These are phyloP conservation scores for Penicillium waksmanii DNA, from an alignment of 495 filamentous ascomycete genomes.

Conservation along the genomic window DNA sequence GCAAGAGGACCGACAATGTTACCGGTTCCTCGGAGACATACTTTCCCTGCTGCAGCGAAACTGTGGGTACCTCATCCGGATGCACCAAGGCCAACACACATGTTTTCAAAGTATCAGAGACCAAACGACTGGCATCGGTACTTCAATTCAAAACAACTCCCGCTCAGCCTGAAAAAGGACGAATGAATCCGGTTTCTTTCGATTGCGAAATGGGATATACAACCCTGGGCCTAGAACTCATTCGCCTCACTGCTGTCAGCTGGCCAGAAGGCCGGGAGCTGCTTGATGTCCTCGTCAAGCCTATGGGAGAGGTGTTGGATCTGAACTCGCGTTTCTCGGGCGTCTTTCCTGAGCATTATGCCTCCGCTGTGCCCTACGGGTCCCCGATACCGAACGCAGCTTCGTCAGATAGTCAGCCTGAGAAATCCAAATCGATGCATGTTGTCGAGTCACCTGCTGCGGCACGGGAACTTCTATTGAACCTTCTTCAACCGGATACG, in stretches of 20 bases:
- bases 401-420: background rate
- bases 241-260: constrained; percentile 82
- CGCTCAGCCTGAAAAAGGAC: constrained; percentile 47
- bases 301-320: constrained; percentile 82
- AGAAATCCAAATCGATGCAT: constrained; percentile 47
- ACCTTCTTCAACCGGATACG: constrained; percentile 69
- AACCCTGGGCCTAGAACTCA: constrained; percentile 79
- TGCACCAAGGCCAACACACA: constrained; percentile 72
- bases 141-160: constrained; percentile 83
- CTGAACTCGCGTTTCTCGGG: constrained; percentile 91
- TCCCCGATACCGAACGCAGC: constrained; percentile 10
- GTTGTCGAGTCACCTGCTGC: constrained; percentile 71
- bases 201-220: constrained; percentile 99
- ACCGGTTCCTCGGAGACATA: constrained; percentile 54
- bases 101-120: constrained; percentile 83
- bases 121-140: constrained; percentile 73
- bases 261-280: constrained; percentile 80
- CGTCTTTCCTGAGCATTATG: constrained; percentile 73
- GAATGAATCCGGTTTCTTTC: constrained; percentile 65
- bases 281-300: constrained; percentile 83
- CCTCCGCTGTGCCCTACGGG: constrained; percentile 65
- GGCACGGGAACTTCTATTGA: constrained; percentile 75
- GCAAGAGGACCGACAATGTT: constrained; percentile 50
- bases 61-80: constrained; percentile 68
- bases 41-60: constrained; percentile 78